Conservation (phyloP, 1,284 basidiomycete genomes). For the Dichomitus squalens region DNA sequence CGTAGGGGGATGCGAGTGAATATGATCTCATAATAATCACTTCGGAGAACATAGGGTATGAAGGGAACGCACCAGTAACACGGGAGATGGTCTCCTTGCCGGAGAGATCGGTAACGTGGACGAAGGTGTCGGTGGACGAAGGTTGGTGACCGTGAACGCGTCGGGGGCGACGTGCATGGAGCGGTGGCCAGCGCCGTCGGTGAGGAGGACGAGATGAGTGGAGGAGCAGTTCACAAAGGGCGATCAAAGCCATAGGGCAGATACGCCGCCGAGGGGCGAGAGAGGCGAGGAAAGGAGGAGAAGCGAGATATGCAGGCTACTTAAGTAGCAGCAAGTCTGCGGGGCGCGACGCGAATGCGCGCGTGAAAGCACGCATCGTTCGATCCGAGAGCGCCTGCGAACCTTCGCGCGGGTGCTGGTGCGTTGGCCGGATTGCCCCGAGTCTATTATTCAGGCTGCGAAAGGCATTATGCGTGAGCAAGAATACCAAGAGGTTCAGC, state of each 20-base stretch:
- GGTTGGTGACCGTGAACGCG: too few species aligned
- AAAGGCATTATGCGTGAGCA: neutral
- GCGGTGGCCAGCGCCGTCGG: too few species aligned
- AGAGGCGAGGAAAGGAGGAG: too few species aligned
- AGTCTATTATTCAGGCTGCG: neutral
- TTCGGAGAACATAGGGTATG: neutral
- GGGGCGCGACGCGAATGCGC: too few species aligned
- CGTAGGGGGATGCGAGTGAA: constrained; percentile 84
- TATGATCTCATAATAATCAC: constrained; percentile 16
- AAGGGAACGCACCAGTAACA: constrained; percentile 78
- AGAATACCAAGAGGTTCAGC: neutral
- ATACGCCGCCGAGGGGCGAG: too few species aligned
- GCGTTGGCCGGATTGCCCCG: constrained; percentile 3
- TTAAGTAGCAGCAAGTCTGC: too few species aligned
- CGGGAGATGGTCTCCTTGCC: constrained; percentile 99
- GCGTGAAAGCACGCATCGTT: too few species aligned
- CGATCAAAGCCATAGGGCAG: too few species aligned
- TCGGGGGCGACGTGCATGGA: too few species aligned
- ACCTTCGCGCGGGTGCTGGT: neutral
- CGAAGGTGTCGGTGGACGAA: constrained; percentile 99
- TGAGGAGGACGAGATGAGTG: too few species aligned
- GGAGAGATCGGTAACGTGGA: constrained; percentile 98
- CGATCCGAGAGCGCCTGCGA: neutral
- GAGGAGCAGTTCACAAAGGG: too few species aligned
- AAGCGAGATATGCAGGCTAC: too few species aligned